Percentiles rank a stretch among this genome's conserved stretches.
These are phyloP conservation scores for Erodium moschatum DNA, from an alignment of 441 rosid species.

Conservation along the genomic window DNA sequence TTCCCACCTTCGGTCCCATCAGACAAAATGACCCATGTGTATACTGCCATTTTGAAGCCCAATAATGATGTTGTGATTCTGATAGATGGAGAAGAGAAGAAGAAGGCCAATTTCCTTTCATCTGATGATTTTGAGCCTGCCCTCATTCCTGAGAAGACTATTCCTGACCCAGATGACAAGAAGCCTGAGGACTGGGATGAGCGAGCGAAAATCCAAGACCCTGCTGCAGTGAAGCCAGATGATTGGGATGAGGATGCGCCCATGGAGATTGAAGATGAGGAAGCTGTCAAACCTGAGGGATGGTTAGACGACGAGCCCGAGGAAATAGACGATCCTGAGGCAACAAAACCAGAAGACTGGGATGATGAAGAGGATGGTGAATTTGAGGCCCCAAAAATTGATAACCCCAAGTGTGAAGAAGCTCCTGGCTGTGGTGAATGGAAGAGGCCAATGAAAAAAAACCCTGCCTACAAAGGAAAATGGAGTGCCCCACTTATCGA, in stretches of 20 bases:
- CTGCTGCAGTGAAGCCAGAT: conserved; percentile 25
- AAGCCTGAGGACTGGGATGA: conserved; percentile 36
- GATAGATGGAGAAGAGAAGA: conserved; percentile 29
- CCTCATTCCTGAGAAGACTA: conserved; percentile 23
- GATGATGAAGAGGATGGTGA: conserved; percentile 35
- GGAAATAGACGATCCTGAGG: conserved; percentile 31
- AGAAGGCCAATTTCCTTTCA: conserved; percentile 23
- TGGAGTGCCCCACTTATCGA: conserved; percentile 30
- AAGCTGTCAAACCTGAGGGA: conserved; percentile 31
- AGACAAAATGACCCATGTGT: conserved; percentile 29
- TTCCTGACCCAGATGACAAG: conserved; percentile 28
- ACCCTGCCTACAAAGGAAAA: conserved; percentile 29
- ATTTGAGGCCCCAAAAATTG: conserved; percentile 28
- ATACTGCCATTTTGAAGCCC: conserved; percentile 28
- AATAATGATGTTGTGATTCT: conserved; percentile 22
- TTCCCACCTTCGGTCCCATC: conserved; percentile 25
- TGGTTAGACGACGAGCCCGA: conserved; percentile 13
- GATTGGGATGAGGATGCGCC: conserved; percentile 35
- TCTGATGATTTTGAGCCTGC: conserved; percentile 29
- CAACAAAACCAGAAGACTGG: conserved; percentile 21
- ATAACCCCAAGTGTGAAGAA: conserved; percentile 23
- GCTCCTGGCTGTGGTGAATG: conserved; percentile 34
- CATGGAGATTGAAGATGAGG: conserved; percentile 23
- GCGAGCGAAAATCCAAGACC: conserved; percentile 23
- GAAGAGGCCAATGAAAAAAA: conserved; percentile 28